Conservation (phyloP, 192 early-diverging fungal species). For the Coemansia umbellata region DNA sequence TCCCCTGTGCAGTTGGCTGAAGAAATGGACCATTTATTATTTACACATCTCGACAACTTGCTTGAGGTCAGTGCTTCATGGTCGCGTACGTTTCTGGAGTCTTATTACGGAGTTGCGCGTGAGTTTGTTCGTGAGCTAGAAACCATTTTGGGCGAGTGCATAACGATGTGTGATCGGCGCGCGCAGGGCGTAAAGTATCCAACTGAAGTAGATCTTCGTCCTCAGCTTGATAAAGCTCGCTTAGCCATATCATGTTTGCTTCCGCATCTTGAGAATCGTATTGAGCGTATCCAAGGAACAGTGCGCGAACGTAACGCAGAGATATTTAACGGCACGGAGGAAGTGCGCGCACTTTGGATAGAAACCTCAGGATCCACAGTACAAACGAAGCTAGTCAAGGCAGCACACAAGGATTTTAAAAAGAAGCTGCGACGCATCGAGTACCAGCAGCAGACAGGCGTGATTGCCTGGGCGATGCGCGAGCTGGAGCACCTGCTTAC, state of each 20-base stretch:
- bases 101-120: constrained; percentile 53
- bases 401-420: constrained; percentile 66
- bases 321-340: constrained; percentile 39
- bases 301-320: constrained; percentile 48
- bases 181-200: constrained; percentile 52
- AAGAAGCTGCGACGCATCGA: constrained; percentile 63
- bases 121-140: constrained; percentile 55
- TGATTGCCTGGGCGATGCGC: constrained; percentile 55
- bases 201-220: constrained; percentile 46
- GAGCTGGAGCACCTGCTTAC: constrained; percentile 58
- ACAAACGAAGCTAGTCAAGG: constrained; percentile 55
- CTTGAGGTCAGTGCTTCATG: constrained; percentile 50
- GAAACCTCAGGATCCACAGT: constrained; percentile 54
- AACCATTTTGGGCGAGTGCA: constrained; percentile 52
- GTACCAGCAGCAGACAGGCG: constrained; percentile 55
- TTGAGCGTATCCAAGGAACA: constrained; percentile 37
- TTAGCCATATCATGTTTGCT: constrained; percentile 31
- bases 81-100: constrained; percentile 53
- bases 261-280: constrained; percentile 44
- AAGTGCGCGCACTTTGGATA: constrained; percentile 27
- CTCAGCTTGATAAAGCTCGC: constrained; percentile 38
- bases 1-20: constrained; percentile 23
- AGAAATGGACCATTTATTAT: constrained; percentile 49
- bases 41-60: constrained; percentile 50
- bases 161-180: constrained; percentile 52